phyloP scores from a whole-genome alignment of 2,329 filamentous ascomycete genomes.

The Claviceps citrina region DNA sequence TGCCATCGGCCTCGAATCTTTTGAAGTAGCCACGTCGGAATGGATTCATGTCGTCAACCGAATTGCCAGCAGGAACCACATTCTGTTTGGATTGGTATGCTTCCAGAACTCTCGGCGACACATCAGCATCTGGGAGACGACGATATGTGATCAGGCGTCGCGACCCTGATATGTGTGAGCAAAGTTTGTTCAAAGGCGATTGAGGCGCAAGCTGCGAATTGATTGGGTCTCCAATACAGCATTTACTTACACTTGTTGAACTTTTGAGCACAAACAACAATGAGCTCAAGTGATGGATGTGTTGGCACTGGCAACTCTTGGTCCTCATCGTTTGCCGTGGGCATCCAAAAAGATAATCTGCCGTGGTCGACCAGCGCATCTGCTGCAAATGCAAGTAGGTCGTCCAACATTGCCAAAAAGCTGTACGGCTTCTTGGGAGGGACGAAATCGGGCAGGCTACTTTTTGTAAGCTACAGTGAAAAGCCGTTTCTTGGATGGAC shows the following conservation, averaged over 20 bases:
- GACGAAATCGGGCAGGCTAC: constrained; percentile 47
- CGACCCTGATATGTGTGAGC: constrained; percentile 43
- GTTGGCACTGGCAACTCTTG: constrained; percentile 61
- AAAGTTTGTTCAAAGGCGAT: neutral
- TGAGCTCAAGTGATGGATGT: constrained; percentile 59
- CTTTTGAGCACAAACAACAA: constrained; percentile 64
- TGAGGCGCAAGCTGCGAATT: neutral
- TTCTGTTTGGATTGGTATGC: constrained; percentile 17
- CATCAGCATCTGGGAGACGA: constrained; percentile 44
- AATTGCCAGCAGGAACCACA: constrained; percentile 25
- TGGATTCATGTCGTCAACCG: constrained; percentile 44
- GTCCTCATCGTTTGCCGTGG: constrained; percentile 67
- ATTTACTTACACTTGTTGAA: constrained; percentile 67
- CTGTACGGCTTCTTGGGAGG: constrained; percentile 86
- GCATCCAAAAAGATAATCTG: constrained; percentile 91
- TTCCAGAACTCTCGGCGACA: constrained; percentile 30
- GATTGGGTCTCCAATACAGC: neutral
- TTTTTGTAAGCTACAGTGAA: neutral
- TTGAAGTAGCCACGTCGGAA: constrained; percentile 45
- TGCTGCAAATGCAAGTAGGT: constrained; percentile 72
- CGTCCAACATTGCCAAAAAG: constrained; percentile 77
- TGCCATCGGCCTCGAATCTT: constrained; percentile 26
- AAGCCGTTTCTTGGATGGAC: neutral
- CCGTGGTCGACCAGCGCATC: constrained; percentile 63
- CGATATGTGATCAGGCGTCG: constrained; percentile 76